Evolutionary conservation across 2,329 filamentous ascomycete species (phyloP).

Genomic region (Apiospora phragmitis): DNA sequence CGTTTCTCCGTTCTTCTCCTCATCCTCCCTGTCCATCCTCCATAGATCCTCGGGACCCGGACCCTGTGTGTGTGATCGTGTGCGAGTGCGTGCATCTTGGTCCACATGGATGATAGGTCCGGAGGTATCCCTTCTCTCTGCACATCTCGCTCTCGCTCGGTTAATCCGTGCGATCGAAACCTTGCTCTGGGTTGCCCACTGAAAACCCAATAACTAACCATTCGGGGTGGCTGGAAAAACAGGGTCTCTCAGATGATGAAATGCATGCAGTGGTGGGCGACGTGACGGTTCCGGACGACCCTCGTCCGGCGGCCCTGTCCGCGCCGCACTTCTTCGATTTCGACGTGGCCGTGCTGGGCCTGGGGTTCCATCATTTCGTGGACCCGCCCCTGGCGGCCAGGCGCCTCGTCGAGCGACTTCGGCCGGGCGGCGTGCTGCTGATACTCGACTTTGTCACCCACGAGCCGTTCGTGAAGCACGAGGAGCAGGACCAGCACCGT

Average conservation of each 20-base stretch:
- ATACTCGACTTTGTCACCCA: constrained; percentile 69
- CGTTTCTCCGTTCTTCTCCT: constrained; percentile 12
- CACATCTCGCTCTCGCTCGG: neutral
- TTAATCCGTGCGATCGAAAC: neutral
- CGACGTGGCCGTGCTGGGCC: constrained; percentile 64
- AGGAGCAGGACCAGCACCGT: constrained; percentile 10
- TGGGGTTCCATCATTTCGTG: constrained; percentile 68
- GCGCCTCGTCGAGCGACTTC: constrained; percentile 61
- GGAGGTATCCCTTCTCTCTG: neutral
- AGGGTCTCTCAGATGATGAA: constrained; percentile 51
- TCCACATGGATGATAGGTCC: neutral
- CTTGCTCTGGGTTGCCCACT: neutral
- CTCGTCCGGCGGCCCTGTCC: constrained; percentile 55
- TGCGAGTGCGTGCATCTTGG: neutral
- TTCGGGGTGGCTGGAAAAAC: neutral
- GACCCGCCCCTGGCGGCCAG: constrained; percentile 61
- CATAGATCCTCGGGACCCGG: neutral
- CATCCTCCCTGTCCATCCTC: neutral
- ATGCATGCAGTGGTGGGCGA: constrained; percentile 61
- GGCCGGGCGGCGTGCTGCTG: constrained; percentile 65
- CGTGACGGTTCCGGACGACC: constrained; percentile 47
- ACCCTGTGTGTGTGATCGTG: neutral
- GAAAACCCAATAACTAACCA: neutral
- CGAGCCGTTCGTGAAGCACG: constrained; percentile 18
- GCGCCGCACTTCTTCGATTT: constrained; percentile 67